These are phyloP conservation scores for Termitomyces bulborhizus DNA, from an alignment of 768 basidiomycete genomes.

Conservation along the genomic window DNA sequence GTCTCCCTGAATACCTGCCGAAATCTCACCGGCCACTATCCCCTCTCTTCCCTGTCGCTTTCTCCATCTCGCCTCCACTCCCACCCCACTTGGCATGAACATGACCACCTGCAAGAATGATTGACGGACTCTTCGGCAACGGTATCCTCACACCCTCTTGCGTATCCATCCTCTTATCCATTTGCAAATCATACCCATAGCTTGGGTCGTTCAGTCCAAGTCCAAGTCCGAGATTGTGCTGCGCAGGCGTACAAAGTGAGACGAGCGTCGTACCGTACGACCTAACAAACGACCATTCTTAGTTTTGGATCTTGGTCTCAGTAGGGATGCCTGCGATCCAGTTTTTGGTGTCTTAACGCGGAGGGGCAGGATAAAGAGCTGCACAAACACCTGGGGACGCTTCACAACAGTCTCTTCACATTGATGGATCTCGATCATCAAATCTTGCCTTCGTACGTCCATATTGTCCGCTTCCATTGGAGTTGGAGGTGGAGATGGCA, in stretches of 20 bases:
- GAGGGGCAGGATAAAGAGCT: slow-evolving; percentile 74
- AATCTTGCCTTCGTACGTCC: slow-evolving; percentile 13
- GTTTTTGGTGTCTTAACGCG: slow-evolving; percentile 59
- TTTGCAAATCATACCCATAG: slow-evolving; percentile 9
- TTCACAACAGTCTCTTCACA: slow-evolving; percentile 67
- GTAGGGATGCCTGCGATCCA: slow-evolving; percentile 83
- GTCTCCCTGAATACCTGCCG: slow-evolving; percentile 44
- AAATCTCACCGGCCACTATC: slow-evolving; percentile 70
- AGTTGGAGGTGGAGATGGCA: not conserved
- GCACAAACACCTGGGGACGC: slow-evolving; percentile 57
- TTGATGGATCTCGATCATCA: slow-evolving; percentile 58
- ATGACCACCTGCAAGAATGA: slow-evolving; percentile 10
- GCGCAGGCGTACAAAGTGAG: slow-evolving; percentile 25
- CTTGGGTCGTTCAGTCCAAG: too few relatives aligned
- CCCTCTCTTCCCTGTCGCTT: slow-evolving; percentile 56
- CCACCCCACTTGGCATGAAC: not conserved
- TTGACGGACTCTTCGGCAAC: slow-evolving; percentile 69
- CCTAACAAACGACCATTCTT: slow-evolving; percentile 42
- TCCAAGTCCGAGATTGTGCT: slow-evolving; percentile 3
- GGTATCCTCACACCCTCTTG: slow-evolving; percentile 38
- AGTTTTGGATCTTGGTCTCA: slow-evolving; percentile 18
- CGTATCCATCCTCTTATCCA: slow-evolving; percentile 23
- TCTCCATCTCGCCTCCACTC: not conserved
- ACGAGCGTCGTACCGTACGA: slow-evolving; percentile 44
- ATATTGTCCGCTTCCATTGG: not conserved